Evolutionary conservation across 768 basidiomycete species (phyloP).

Genomic region (Cystobasidiopsis lactophilus): DNA sequence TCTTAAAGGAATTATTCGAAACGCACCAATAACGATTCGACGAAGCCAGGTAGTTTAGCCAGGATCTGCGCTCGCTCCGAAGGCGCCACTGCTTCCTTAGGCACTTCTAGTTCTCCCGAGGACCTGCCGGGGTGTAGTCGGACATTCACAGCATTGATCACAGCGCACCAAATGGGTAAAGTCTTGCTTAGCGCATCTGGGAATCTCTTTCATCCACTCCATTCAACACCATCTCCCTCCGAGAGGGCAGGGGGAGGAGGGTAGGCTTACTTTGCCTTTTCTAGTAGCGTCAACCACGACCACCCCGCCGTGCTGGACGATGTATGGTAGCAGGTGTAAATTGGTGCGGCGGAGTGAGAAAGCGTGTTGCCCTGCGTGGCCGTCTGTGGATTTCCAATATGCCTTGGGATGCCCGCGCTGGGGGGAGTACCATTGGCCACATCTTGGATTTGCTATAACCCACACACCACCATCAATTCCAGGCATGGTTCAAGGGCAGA

Average conservation of each 20-base stretch:
- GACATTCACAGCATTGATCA: constrained; percentile 42
- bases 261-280: constrained; percentile 42
- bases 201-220: constrained; percentile 38
- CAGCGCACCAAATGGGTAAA: constrained; percentile 81
- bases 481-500: not conserved
- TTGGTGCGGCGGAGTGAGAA: constrained; percentile 70
- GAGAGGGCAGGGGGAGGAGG: not conserved
- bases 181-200: constrained; percentile 89
- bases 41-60: constrained; percentile 42
- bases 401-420: constrained; percentile 2
- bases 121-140: constrained; percentile 19
- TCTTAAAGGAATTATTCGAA: too few relatives aligned
- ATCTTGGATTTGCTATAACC: constrained; percentile 81
- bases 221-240: not conserved
- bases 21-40: constrained; percentile 41
- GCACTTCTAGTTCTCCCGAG: constrained; percentile 8
- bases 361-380: constrained; percentile 15
- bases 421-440: constrained; percentile 73
- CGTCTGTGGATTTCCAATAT: constrained; percentile 19
- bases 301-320: constrained; percentile 36
- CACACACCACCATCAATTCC: not conserved
- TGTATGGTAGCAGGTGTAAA: constrained; percentile 45
- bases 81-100: constrained; percentile 5
- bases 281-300: constrained; percentile 81
- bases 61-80: constrained; percentile 65